Evolutionary conservation across 2,329 filamentous ascomycete species (phyloP).

Genomic region (Neophaeococcomyces aloes): DNA sequence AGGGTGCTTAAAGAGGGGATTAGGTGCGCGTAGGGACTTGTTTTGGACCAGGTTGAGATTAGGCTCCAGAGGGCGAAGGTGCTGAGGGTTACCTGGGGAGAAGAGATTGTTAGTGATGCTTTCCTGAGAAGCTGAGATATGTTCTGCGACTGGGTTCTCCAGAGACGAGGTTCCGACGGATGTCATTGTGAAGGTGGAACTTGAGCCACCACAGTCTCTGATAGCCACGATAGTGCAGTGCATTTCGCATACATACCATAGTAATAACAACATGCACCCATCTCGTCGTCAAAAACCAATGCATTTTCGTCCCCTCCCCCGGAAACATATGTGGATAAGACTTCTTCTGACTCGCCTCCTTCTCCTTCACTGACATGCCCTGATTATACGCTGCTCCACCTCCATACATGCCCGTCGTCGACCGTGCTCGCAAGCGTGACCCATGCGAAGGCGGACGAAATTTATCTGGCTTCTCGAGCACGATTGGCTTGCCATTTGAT

Average conservation of each 20-base stretch:
- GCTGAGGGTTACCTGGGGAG: constrained; percentile 36
- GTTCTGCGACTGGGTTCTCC: too few species aligned
- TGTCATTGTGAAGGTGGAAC: too few species aligned
- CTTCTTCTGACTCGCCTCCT: constrained; percentile 53
- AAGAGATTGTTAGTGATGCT: neutral
- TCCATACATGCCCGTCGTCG: constrained; percentile 52
- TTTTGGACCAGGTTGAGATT: constrained; percentile 26
- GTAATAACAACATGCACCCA: constrained; percentile 72
- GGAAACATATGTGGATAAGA: constrained; percentile 87
- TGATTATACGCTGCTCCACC: constrained; percentile 51
- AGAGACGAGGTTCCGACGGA: too few species aligned
- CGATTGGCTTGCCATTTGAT: constrained; percentile 43
- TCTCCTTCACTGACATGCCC: constrained; percentile 48
- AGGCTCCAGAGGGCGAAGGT: constrained; percentile 23
- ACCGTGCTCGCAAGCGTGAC: constrained; percentile 51
- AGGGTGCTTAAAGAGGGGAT: constrained; percentile 62
- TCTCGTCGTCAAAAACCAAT: constrained; percentile 73
- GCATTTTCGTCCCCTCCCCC: constrained; percentile 65
- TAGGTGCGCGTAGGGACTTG: constrained; percentile 69
- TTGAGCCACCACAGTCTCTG: neutral
- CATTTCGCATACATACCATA: constrained; percentile 48
- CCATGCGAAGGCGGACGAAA: constrained; percentile 91
- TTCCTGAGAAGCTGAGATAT: too few species aligned
- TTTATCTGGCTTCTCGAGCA: constrained; percentile 75
- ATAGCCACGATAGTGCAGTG: neutral